Evolutionary conservation across 768 basidiomycete species (phyloP).

Genomic region (Boletus rex-veris): DNA sequence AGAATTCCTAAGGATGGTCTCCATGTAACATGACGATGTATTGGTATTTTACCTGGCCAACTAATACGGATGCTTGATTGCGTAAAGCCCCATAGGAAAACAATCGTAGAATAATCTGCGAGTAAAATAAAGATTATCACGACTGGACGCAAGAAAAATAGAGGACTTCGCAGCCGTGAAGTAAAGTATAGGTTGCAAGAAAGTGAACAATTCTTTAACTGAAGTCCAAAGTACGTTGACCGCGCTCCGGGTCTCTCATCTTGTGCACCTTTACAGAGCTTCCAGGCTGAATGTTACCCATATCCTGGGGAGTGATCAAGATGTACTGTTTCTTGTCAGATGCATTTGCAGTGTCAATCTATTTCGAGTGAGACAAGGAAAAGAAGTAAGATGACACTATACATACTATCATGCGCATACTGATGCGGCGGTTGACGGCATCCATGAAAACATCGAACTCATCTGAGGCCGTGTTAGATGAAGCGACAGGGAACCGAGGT

Average conservation of each 20-base stretch:
- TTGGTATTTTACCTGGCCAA: background rate
- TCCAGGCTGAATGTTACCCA: constrained; percentile 70
- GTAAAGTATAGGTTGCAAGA: constrained; percentile 4
- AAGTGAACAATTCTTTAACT: constrained; percentile 1
- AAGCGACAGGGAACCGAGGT: background rate
- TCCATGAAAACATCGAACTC: constrained; percentile 99
- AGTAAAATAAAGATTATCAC: constrained; percentile 9
- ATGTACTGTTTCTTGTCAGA: constrained; percentile 91
- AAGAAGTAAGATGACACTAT: background rate
- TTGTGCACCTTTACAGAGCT: constrained; percentile 68
- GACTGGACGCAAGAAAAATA: background rate
- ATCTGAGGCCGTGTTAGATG: constrained; percentile 44
- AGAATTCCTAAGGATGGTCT: background rate
- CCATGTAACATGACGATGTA: background rate
- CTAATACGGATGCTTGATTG: background rate
- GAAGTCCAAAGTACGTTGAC: constrained; percentile 46
- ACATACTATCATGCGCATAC: constrained; percentile 92
- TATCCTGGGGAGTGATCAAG: constrained; percentile 93
- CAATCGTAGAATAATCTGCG: constrained; percentile 1
- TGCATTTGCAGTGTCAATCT: constrained; percentile 88
- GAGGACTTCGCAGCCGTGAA: background rate
- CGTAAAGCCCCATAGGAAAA: background rate
- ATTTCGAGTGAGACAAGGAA: constrained; percentile 7
- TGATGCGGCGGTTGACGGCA: constrained; percentile 84
- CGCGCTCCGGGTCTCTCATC: constrained; percentile 79